Evolutionary conservation across 2,329 filamentous ascomycete genomes (phyloP).

Genomic region (Aspergillus pseudotamarii): DNA sequence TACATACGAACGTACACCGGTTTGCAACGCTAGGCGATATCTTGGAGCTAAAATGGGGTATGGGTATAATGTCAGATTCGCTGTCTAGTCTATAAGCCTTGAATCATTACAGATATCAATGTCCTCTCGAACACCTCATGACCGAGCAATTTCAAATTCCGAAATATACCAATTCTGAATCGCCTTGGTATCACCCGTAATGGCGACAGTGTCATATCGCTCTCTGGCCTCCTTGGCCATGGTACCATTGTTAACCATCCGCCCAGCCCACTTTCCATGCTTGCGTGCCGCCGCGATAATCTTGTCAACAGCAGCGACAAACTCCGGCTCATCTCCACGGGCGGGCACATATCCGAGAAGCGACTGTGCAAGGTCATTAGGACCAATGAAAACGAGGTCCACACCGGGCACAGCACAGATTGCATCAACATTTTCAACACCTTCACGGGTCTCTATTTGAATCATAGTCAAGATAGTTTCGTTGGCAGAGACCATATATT

Average conservation of each 20-base stretch:
- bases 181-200: constrained; percentile 51
- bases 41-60: not conserved
- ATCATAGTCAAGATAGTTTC: constrained; percentile 37
- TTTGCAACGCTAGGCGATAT: not conserved
- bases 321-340: constrained; percentile 55
- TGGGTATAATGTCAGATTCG: not conserved
- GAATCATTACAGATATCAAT: not conserved
- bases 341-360: constrained; percentile 65
- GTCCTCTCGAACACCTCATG: not conserved
- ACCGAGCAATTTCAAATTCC: constrained; percentile 27
- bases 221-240: constrained; percentile 43
- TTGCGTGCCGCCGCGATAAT: constrained; percentile 60
- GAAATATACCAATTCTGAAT: constrained; percentile 55
- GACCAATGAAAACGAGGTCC: constrained; percentile 41
- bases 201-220: constrained; percentile 49
- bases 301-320: constrained; percentile 62
- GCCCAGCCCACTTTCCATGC: constrained; percentile 67
- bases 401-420: constrained; percentile 44
- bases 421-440: constrained; percentile 44
- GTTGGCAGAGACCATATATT: constrained; percentile 41
- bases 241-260: constrained; percentile 51
- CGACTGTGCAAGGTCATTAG: constrained; percentile 40
- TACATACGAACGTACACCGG: too few species aligned
- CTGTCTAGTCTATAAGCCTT: not conserved
- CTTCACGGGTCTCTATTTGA: constrained; percentile 44